Percentiles rank a stretch among this genome's conserved stretches.
phyloP scores from a whole-genome alignment of 305 asterid species.

The Coffea humblotiana region DNA sequence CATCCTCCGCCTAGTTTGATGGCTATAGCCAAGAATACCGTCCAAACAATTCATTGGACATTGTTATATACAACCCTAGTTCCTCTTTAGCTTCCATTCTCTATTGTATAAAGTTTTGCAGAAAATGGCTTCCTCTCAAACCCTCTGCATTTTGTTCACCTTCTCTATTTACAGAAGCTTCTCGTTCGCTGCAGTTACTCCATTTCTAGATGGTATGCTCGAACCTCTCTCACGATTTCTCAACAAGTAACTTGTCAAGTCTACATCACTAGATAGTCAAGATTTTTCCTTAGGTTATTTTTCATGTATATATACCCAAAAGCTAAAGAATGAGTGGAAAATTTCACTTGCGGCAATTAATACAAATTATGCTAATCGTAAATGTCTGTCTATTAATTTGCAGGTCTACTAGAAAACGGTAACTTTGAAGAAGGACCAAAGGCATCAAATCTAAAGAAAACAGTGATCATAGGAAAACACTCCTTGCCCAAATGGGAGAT shows the following conservation, averaged over 20 bases:
- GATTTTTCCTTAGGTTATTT: too few species aligned
- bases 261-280: neutral
- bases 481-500: conserved; percentile 80
- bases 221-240: neutral
- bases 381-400: neutral
- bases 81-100: too few species aligned
- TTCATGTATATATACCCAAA: too few species aligned
- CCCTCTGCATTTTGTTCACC: conserved; percentile 7
- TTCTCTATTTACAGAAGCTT: neutral
- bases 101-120: neutral
- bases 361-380: neutral
- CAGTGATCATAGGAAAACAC: conserved; percentile 51
- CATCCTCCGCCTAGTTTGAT: conserved; percentile 18
- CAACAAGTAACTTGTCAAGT: neutral
- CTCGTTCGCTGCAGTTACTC: neutral
- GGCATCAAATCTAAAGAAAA: conserved; percentile 51
- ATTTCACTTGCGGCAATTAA: neutral
- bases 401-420: conserved; percentile 64
- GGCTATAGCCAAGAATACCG: neutral
- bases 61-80: neutral
- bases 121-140: conserved; percentile 15
- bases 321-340: neutral
- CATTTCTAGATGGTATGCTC: conserved; percentile 15
- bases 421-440: conserved; percentile 71
- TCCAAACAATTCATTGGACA: too few species aligned